These are phyloP conservation scores for Auricularia sp. DNA, from an alignment of 768 basidiomycete species.

Conservation along the genomic window DNA sequence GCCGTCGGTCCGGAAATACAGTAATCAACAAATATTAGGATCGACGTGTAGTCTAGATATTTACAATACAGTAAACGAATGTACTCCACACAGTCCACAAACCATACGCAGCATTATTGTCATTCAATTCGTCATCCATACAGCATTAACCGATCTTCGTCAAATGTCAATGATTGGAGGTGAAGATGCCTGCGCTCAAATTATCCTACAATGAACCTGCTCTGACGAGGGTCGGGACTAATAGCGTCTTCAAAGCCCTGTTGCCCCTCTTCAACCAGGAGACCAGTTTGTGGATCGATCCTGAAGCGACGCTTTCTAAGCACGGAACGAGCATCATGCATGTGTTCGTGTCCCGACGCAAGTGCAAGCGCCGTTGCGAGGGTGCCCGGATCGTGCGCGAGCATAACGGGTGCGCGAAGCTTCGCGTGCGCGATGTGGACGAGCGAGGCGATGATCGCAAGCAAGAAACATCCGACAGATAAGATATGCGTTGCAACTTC, in stretches of 20 bases:
- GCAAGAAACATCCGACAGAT: conserved; percentile 30
- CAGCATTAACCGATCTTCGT: too few relatives aligned
- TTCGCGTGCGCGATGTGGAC: conserved; percentile 38
- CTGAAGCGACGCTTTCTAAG: neutral
- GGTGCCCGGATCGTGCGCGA: conserved; percentile 42
- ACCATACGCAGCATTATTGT: too few relatives aligned
- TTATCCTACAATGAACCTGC: neutral
- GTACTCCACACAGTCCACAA: too few relatives aligned
- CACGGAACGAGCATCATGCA: neutral
- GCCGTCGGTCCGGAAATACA: too few relatives aligned
- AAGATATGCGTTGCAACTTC: conserved; percentile 35
- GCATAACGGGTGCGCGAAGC: conserved; percentile 33
- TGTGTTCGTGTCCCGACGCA: conserved; percentile 15
- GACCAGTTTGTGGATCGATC: neutral
- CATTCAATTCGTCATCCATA: too few relatives aligned
- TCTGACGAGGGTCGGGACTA: neutral
- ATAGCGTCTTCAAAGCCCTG: neutral
- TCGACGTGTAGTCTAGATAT: too few relatives aligned
- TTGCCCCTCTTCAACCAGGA: neutral
- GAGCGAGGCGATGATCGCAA: conserved; percentile 33
- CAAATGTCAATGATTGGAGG: too few relatives aligned
- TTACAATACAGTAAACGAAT: too few relatives aligned
- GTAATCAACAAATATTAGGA: too few relatives aligned
- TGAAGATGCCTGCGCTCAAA: too few relatives aligned
- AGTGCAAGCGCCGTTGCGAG: conserved; percentile 48